These are phyloP conservation scores for Poa pratensis DNA, from an alignment of 176 grass and related monocot species.

Conservation along the genomic window DNA sequence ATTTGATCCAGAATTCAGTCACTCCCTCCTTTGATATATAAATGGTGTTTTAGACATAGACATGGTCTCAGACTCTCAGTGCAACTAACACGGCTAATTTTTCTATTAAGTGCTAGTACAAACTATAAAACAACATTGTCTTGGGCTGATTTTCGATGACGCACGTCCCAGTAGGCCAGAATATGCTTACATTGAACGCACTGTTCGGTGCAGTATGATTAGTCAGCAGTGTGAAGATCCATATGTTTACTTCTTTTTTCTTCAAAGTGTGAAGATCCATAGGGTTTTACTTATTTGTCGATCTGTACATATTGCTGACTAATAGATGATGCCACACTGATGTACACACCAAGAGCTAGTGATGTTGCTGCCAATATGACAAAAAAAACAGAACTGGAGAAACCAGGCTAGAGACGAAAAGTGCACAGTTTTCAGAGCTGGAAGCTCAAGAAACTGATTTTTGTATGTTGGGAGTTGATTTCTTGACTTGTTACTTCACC, in stretches of 20 bases:
- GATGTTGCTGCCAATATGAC: neutral
- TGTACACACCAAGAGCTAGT: constrained; percentile 5
- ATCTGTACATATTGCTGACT: neutral
- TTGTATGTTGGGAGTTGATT: neutral
- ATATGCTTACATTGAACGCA: too few relatives aligned
- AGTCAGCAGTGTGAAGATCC: neutral
- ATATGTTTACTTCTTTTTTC: neutral
- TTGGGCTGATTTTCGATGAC: too few relatives aligned
- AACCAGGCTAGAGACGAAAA: neutral
- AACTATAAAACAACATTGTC: neutral
- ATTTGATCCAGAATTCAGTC: neutral
- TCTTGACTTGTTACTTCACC: neutral
- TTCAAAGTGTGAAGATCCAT: neutral
- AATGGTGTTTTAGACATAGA: neutral
- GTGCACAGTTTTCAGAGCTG: neutral
- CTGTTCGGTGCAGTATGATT: too few relatives aligned
- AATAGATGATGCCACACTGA: neutral
- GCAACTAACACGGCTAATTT: neutral
- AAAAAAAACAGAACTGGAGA: neutral
- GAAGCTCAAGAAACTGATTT: neutral
- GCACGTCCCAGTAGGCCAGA: too few relatives aligned
- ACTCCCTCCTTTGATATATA: neutral
- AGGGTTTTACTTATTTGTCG: neutral
- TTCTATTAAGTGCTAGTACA: neutral
- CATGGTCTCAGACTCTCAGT: neutral